phyloP scores from a whole-genome alignment of 2,329 filamentous ascomycete species.

The Penicillium nordicum region DNA sequence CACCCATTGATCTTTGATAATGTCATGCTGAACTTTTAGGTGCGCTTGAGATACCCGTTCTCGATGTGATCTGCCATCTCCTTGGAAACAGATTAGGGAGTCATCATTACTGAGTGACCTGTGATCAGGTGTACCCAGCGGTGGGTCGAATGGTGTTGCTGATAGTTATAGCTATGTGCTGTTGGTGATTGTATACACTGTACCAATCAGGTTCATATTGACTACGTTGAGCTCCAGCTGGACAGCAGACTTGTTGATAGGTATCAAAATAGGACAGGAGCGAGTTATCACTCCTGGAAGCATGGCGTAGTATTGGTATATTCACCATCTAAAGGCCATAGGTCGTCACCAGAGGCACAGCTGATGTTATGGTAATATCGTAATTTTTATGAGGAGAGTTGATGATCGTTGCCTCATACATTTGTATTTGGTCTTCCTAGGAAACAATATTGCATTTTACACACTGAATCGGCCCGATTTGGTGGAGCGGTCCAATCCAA shows the following conservation, averaged over 20 bases:
- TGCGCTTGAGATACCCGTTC: background rate
- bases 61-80: background rate
- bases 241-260: background rate
- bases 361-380: background rate
- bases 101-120: background rate
- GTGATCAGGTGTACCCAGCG: background rate
- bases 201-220: background rate
- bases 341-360: background rate
- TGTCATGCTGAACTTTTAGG: background rate
- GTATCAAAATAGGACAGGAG: background rate
- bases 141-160: constrained; percentile 12
- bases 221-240: background rate
- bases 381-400: background rate
- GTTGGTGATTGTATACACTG: background rate
- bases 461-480: background rate
- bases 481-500: constrained; percentile 3
- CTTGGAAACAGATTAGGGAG: background rate
- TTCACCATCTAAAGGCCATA: background rate
- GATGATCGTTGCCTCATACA: background rate
- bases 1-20: background rate
- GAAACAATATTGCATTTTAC: background rate
- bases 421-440: background rate
- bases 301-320: background rate
- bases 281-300: background rate
- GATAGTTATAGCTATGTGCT: constrained; percentile 8